Conservation (phyloP, 768 basidiomycete species). For the Suillus subluteus region DNA sequence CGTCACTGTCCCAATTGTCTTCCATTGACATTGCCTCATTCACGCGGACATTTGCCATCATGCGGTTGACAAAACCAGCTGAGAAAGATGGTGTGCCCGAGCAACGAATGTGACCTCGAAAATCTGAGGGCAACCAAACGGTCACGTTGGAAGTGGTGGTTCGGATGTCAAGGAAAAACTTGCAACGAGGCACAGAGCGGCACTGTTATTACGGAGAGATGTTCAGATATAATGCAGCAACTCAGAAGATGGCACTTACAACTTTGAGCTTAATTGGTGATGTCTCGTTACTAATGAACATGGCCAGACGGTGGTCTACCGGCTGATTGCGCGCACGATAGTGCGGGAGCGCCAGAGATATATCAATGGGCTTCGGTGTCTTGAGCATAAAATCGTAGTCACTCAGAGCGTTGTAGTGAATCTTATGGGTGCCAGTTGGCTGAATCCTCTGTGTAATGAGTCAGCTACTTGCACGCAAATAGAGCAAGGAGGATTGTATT, state of each 20-base stretch:
- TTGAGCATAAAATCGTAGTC: conserved; percentile 73
- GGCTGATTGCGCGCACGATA: conserved; percentile 79
- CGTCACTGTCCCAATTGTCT: conserved; percentile 51
- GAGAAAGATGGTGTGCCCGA: conserved; percentile 60
- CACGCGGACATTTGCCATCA: conserved; percentile 55
- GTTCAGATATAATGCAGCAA: conserved; percentile 17
- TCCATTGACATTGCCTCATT: conserved; percentile 40
- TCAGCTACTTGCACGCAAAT: background rate
- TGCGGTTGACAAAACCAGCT: conserved; percentile 73
- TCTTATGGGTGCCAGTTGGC: conserved; percentile 56
- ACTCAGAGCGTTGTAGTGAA: conserved; percentile 62
- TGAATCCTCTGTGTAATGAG: conserved; percentile 29
- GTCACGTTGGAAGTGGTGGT: conserved; percentile 72
- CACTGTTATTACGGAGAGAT: conserved; percentile 43
- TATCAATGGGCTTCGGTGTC: conserved; percentile 55
- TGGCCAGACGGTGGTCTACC: conserved; percentile 68
- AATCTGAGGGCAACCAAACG: conserved; percentile 80
- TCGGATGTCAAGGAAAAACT: conserved; percentile 67
- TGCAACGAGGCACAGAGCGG: conserved; percentile 54
- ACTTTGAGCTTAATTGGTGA: conserved; percentile 71
- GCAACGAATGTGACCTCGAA: conserved; percentile 66
- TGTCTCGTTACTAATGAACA: conserved; percentile 59
- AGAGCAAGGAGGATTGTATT: background rate
- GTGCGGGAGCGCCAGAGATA: conserved; percentile 74
- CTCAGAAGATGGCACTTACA: conserved; percentile 46